Percentiles rank a stretch among this genome's conserved stretches.
These are phyloP conservation scores for Neonectria faginata DNA, from an alignment of 2,329 filamentous ascomycete genomes.

Conservation along the genomic window DNA sequence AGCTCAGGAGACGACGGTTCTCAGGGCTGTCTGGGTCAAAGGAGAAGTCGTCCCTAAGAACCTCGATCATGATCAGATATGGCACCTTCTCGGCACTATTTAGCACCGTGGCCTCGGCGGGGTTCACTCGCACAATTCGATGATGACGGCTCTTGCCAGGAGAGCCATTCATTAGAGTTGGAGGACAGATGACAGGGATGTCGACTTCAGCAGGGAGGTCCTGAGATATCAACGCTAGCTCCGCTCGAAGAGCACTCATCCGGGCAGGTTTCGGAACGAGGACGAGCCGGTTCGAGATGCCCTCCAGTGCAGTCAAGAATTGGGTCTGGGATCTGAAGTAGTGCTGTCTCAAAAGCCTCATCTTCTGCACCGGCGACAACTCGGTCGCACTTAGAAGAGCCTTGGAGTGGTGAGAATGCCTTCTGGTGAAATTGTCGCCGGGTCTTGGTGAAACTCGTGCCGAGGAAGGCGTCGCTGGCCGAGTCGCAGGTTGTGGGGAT, in stretches of 20 bases:
- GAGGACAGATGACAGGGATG: constrained; percentile 84
- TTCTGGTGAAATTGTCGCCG: constrained; percentile 62
- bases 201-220: constrained; percentile 87
- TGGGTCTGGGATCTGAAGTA: constrained; percentile 87
- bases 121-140: constrained; percentile 84
- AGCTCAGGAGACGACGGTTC: constrained; percentile 74
- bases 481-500: constrained; percentile 63
- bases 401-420: constrained; percentile 72
- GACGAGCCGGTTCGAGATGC: constrained; percentile 86
- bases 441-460: constrained; percentile 61
- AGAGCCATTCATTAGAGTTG: constrained; percentile 77
- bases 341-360: constrained; percentile 79
- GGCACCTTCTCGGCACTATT: constrained; percentile 91
- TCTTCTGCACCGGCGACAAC: constrained; percentile 74
- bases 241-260: constrained; percentile 82
- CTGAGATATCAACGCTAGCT: constrained; percentile 82
- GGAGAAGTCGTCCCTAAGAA: constrained; percentile 83
- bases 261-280: constrained; percentile 84
- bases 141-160: constrained; percentile 82
- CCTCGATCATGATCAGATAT: constrained; percentile 86
- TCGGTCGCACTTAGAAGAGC: constrained; percentile 69
- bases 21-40: constrained; percentile 81
- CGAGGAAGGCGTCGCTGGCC: constrained; percentile 69
- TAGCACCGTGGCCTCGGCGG: constrained; percentile 84
- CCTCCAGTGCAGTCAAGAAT: constrained; percentile 82